Evolutionary conservation across 2,329 filamentous ascomycete species (phyloP).

Genomic region (Huntiella omanensis): DNA sequence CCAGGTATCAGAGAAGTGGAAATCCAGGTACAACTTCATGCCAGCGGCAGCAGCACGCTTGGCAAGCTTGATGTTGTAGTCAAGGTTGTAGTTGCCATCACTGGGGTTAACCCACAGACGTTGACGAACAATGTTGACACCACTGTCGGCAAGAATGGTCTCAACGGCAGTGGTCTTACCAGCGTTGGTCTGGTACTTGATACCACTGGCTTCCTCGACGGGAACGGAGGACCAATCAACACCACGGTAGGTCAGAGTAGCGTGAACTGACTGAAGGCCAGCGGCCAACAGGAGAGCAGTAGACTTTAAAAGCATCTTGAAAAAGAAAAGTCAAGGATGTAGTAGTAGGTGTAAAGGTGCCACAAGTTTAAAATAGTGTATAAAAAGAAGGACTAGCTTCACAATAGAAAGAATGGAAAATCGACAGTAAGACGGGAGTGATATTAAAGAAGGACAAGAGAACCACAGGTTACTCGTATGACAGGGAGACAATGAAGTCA

Average conservation of each 20-base stretch:
- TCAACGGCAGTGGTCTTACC: slow-evolving; percentile 39
- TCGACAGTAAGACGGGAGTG: not conserved
- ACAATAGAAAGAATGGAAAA: not conserved
- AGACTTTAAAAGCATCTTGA: slow-evolving; percentile 6
- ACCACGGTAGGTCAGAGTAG: slow-evolving; percentile 42
- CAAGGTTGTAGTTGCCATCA: slow-evolving; percentile 46
- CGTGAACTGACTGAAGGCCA: slow-evolving; percentile 12
- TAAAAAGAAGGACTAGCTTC: slow-evolving; percentile 1
- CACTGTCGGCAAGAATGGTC: slow-evolving; percentile 38
- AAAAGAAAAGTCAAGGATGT: not conserved
- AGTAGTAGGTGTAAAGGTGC: not conserved
- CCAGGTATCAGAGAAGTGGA: slow-evolving; percentile 54
- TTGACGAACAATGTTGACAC: slow-evolving; percentile 53
- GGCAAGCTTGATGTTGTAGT: slow-evolving; percentile 51
- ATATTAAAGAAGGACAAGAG: too few species aligned
- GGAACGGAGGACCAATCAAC: slow-evolving; percentile 52
- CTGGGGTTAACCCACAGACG: slow-evolving; percentile 52
- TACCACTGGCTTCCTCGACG: slow-evolving; percentile 42
- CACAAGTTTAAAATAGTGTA: not conserved
- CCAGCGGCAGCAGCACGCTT: slow-evolving; percentile 44
- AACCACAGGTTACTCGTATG: too few species aligned
- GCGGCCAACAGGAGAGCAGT: slow-evolving; percentile 3
- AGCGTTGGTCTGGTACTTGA: slow-evolving; percentile 37
- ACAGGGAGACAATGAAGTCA: too few species aligned
- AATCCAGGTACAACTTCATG: slow-evolving; percentile 39